Evolutionary conservation across 257 asterid genomes (phyloP).

Genomic region (Datura wrightii): DNA sequence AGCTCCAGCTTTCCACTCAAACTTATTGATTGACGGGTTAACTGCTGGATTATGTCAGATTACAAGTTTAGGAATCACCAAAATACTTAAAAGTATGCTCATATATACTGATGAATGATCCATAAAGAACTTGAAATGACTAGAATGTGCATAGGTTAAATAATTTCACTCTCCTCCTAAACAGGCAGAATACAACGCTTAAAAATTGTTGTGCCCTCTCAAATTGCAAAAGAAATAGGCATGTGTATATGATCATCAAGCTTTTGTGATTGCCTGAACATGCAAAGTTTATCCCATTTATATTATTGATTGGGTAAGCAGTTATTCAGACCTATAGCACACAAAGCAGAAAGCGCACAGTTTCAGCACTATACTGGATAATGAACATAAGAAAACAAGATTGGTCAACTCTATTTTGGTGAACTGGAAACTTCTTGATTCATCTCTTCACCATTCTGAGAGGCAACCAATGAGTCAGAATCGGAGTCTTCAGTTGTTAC

Average conservation of each 20-base stretch:
- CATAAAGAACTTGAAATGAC: slow-evolving; percentile 5
- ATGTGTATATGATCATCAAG: background rate
- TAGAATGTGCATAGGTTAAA: background rate
- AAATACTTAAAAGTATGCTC: slow-evolving; percentile 6
- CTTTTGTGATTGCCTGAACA: background rate
- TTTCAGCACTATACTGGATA: background rate
- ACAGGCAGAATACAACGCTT: background rate
- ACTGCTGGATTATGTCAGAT: background rate
- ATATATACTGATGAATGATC: background rate
- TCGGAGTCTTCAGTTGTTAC: slow-evolving; percentile 70
- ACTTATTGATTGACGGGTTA: slow-evolving; percentile 34
- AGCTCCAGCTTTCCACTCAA: slow-evolving; percentile 38
- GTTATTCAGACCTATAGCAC: slow-evolving; percentile 10
- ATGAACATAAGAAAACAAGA: slow-evolving; percentile 21
- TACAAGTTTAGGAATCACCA: background rate
- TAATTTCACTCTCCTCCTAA: background rate
- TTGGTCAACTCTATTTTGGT: slow-evolving; percentile 37
- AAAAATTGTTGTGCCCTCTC: background rate
- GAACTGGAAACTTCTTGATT: slow-evolving; percentile 42
- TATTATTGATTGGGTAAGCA: background rate
- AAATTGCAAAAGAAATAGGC: slow-evolving; percentile 19
- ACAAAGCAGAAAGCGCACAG: background rate
- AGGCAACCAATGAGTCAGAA: slow-evolving; percentile 44
- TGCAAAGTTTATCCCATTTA: background rate
- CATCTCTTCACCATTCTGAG: slow-evolving; percentile 50